Conservation (phyloP, 192 early-diverging fungal genomes). For the Pilaira anomala region DNA sequence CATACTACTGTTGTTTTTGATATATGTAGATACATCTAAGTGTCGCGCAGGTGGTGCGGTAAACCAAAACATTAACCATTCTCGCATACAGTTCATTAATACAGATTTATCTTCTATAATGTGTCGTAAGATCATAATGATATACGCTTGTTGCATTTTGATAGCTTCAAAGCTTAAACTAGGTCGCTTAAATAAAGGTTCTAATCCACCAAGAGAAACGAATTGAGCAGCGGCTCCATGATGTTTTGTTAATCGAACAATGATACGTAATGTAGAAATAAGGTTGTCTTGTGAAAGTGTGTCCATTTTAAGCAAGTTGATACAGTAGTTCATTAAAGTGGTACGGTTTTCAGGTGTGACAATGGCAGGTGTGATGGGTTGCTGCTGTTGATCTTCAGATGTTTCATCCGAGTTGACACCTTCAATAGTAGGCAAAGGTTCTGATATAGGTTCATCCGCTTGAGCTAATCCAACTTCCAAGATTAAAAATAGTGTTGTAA, state of each 20-base stretch:
- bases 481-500: constrained; percentile 59
- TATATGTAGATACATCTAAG: constrained; percentile 62
- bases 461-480: constrained; percentile 62
- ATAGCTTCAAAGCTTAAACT: constrained; percentile 60
- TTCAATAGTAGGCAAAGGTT: not conserved
- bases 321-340: constrained; percentile 36
- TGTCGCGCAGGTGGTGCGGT: constrained; percentile 57
- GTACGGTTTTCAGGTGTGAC: not conserved
- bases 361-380: constrained; percentile 25
- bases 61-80: constrained; percentile 72
- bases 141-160: constrained; percentile 74
- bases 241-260: constrained; percentile 75
- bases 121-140: constrained; percentile 83
- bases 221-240: constrained; percentile 62
- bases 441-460: constrained; percentile 55
- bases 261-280: constrained; percentile 70
- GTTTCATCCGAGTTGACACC: constrained; percentile 16
- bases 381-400: not conserved
- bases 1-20: constrained; percentile 62
- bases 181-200: constrained; percentile 56
- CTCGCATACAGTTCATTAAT: constrained; percentile 64
- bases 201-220: constrained; percentile 59
- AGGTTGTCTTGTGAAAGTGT: constrained; percentile 45
- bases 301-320: constrained; percentile 37
- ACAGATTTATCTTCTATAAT: constrained; percentile 70